Conservation (phyloP, 768 basidiomycete genomes). For the Tephrocybe sp. region DNA sequence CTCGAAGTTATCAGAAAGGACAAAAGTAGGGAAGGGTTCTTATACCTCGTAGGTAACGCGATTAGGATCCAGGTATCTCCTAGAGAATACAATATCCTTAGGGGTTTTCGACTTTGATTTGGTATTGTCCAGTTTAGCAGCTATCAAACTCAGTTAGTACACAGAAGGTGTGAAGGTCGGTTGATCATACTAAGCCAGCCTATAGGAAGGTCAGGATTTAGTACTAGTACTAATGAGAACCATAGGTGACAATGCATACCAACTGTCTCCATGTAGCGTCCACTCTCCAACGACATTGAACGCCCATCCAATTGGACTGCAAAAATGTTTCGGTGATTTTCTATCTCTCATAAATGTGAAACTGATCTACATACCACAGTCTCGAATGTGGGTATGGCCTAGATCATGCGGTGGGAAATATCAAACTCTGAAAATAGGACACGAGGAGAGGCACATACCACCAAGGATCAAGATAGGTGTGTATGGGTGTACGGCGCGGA, state of each 20-base stretch:
- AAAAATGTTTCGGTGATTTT: neutral
- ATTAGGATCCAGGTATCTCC: conserved; percentile 80
- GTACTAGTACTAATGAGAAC: neutral
- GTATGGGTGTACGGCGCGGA: conserved; percentile 67
- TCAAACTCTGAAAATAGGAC: too few relatives aligned
- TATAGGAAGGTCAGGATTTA: conserved; percentile 8
- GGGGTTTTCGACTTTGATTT: neutral
- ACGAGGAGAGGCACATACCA: conserved; percentile 32
- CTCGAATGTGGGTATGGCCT: conserved; percentile 79
- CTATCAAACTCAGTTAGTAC: conserved; percentile 23
- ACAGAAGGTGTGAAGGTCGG: neutral
- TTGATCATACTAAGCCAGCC: conserved; percentile 62
- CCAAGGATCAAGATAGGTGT: conserved; percentile 87
- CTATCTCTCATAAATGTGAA: neutral
- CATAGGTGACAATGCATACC: conserved; percentile 47
- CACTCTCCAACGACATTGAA: conserved; percentile 79
- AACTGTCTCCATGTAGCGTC: conserved; percentile 92
- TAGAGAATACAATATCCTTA: conserved; percentile 57
- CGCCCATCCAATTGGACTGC: conserved; percentile 67
- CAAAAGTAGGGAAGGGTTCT: neutral
- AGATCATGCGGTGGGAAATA: neutral
- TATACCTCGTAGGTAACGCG: conserved; percentile 70
- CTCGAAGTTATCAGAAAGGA: neutral
- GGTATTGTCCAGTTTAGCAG: conserved; percentile 39
- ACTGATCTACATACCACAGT: conserved; percentile 53